These are phyloP conservation scores for Podospora bellae-mahoneyi DNA, from an alignment of 495 filamentous ascomycete genomes.

Conservation along the genomic window DNA sequence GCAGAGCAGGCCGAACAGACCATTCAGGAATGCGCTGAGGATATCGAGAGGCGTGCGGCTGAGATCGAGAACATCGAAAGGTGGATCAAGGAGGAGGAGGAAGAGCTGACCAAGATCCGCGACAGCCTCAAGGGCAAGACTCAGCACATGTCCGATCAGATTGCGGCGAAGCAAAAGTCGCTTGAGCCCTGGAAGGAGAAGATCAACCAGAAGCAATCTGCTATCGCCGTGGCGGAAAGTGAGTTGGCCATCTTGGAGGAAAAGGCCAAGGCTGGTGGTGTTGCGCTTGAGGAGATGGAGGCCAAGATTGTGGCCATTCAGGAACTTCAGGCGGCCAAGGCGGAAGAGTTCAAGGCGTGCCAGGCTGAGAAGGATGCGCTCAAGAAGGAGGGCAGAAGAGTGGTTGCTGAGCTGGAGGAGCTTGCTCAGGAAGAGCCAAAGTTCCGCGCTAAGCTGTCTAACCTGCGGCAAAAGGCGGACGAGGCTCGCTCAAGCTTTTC, in stretches of 20 bases:
- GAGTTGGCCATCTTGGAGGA: conserved; percentile 89
- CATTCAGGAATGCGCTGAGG: conserved; percentile 69
- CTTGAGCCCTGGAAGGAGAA: conserved; percentile 96
- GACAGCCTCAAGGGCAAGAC: conserved; percentile 92
- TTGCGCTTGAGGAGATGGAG: conserved; percentile 79
- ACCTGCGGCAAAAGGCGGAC: conserved; percentile 86
- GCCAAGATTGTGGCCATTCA: conserved; percentile 71
- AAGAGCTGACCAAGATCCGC: conserved; percentile 73
- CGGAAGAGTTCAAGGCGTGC: conserved; percentile 70
- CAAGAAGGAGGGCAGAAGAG: conserved; percentile 67
- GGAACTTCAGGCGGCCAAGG: conserved; percentile 64
- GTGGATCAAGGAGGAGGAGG: conserved; percentile 71
- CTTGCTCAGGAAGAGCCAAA: conserved; percentile 74
- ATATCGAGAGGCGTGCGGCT: conserved; percentile 68
- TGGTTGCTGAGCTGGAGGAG: conserved; percentile 68
- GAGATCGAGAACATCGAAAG: conserved; percentile 73
- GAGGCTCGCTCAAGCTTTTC: conserved; percentile 88
- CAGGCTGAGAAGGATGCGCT: conserved; percentile 66
- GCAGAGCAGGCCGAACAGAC: conserved; percentile 71
- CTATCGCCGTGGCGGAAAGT: conserved; percentile 89
- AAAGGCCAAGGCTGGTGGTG: conserved; percentile 78
- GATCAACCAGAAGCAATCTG: conserved; percentile 91
- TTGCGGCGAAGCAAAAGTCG: conserved; percentile 85
- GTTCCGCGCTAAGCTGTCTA: conserved; percentile 75
- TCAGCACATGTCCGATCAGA: conserved; percentile 87